phyloP scores from a whole-genome alignment of 2,329 filamentous ascomycete species.

The Neophaeococcomyces mojaviensis region DNA sequence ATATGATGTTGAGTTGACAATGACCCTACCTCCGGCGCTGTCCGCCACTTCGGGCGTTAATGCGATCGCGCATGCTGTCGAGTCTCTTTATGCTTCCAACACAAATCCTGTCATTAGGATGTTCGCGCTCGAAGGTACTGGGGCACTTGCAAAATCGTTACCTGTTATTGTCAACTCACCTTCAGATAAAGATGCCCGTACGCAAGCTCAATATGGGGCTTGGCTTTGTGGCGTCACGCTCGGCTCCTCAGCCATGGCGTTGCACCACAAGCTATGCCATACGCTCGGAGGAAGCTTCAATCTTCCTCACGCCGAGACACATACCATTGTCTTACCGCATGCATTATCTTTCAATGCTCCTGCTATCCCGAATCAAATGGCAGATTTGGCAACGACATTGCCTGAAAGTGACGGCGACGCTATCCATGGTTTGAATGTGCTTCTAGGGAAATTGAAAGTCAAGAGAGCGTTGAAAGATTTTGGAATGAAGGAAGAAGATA shows the following conservation, averaged over 20 bases:
- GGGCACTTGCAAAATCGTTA: slow-evolving; percentile 46
- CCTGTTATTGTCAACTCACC: slow-evolving; percentile 45
- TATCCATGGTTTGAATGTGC: slow-evolving; percentile 48
- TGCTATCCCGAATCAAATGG: slow-evolving; percentile 46
- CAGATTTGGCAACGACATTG: slow-evolving; percentile 45
- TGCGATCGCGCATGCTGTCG: slow-evolving; percentile 59
- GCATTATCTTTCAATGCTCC: slow-evolving; percentile 57
- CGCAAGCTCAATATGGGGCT: slow-evolving; percentile 52
- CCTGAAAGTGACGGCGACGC: slow-evolving; percentile 54
- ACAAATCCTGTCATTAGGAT: slow-evolving; percentile 54
- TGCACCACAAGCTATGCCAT: slow-evolving; percentile 63
- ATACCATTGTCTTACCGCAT: slow-evolving; percentile 57
- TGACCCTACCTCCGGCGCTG: slow-evolving; percentile 48
- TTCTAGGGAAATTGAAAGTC: slow-evolving; percentile 48
- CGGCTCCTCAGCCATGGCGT: slow-evolving; percentile 53
- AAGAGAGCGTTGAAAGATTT: slow-evolving; percentile 47
- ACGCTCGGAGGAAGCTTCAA: slow-evolving; percentile 57
- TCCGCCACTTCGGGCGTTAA: slow-evolving; percentile 56
- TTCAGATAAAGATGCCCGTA: slow-evolving; percentile 39
- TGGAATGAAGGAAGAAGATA: slow-evolving; percentile 53
- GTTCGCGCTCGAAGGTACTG: slow-evolving; percentile 51
- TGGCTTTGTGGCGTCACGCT: slow-evolving; percentile 58
- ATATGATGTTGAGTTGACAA: slow-evolving; percentile 57
- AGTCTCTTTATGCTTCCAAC: slow-evolving; percentile 56
- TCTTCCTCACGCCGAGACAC: slow-evolving; percentile 59